A percentile compares a stretch with the other conserved stretches of the same genome.
phyloP scores from a whole-genome alignment of 345 rosid species.

The Lepidium sativum region DNA sequence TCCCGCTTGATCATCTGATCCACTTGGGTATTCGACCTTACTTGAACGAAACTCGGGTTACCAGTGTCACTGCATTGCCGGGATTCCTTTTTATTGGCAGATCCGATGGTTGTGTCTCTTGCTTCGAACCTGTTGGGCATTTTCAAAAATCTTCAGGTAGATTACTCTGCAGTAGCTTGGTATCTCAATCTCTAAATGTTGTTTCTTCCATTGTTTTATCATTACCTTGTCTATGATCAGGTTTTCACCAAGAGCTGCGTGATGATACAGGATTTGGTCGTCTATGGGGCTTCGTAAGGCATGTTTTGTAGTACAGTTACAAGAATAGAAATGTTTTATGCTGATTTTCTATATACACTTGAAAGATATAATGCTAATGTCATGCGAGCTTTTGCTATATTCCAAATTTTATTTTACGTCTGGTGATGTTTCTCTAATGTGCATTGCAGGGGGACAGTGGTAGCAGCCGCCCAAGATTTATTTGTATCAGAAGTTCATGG shows the following conservation, averaged over 20 bases:
- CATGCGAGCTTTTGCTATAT: not conserved
- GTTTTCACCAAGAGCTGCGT: slow-evolving; percentile 55
- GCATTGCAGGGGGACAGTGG: slow-evolving; percentile 54
- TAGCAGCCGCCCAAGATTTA: slow-evolving; percentile 61
- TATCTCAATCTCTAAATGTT: not conserved
- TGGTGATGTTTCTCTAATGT: not conserved
- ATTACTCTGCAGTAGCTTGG: not conserved
- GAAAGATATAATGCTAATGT: not conserved
- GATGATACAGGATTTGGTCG: slow-evolving; percentile 75
- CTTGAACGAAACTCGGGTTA: slow-evolving; percentile 32
- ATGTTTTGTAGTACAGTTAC: not conserved
- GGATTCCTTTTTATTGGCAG: slow-evolving; percentile 62
- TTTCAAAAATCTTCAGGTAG: slow-evolving; percentile 53
- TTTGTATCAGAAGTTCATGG: slow-evolving; percentile 43
- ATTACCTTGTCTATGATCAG: slow-evolving; percentile 28
- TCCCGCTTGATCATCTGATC: slow-evolving; percentile 38
- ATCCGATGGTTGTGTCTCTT: slow-evolving; percentile 58
- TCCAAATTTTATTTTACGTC: not conserved
- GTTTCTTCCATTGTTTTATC: not conserved
- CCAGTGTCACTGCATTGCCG: slow-evolving; percentile 44
- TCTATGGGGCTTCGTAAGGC: slow-evolving; percentile 85
- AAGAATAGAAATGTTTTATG: not conserved
- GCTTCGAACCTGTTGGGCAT: slow-evolving; percentile 42
- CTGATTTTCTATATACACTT: not conserved
- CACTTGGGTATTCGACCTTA: slow-evolving; percentile 41